phyloP scores from a whole-genome alignment of 257 asterid species.

The Capsicum baccatum region DNA sequence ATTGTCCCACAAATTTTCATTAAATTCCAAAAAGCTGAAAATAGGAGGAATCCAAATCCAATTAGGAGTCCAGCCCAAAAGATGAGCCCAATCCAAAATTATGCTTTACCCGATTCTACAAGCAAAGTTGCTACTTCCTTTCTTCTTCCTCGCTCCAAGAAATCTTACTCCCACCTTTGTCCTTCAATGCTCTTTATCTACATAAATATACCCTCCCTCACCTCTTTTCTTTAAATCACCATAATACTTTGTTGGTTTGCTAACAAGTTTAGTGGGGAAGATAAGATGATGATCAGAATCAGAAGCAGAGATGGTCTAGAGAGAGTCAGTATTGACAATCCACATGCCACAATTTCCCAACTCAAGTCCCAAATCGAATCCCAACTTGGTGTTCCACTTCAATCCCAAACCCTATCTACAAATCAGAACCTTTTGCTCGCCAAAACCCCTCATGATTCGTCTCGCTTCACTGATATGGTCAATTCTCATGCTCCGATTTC shows the following conservation, averaged over 20 bases:
- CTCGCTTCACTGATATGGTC: slow-evolving; percentile 71
- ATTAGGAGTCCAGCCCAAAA: neutral
- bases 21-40: no score
- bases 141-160: neutral
- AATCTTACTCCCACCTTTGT: neutral
- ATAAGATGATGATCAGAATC: slow-evolving; percentile 95
- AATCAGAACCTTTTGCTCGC: slow-evolving; percentile 85
- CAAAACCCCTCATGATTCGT: slow-evolving; percentile 63
- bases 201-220: neutral
- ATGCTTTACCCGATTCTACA: neutral
- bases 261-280: slow-evolving; percentile 33
- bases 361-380: slow-evolving; percentile 75
- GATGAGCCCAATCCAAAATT: slow-evolving; percentile 19
- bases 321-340: slow-evolving; percentile 76
- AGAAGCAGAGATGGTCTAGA: slow-evolving; percentile 98
- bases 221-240: neutral
- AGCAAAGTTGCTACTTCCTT: neutral
- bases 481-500: slow-evolving; percentile 55
- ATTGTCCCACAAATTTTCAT: no score
- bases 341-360: slow-evolving; percentile 63
- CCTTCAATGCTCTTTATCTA: neutral
- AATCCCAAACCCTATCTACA: slow-evolving; percentile 79
- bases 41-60: neutral
- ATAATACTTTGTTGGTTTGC: neutral
- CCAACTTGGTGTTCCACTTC: slow-evolving; percentile 79